Base-by-base conservation (phyloP, 78 protist species). In the Tieghemostelium lacteum region DNA sequence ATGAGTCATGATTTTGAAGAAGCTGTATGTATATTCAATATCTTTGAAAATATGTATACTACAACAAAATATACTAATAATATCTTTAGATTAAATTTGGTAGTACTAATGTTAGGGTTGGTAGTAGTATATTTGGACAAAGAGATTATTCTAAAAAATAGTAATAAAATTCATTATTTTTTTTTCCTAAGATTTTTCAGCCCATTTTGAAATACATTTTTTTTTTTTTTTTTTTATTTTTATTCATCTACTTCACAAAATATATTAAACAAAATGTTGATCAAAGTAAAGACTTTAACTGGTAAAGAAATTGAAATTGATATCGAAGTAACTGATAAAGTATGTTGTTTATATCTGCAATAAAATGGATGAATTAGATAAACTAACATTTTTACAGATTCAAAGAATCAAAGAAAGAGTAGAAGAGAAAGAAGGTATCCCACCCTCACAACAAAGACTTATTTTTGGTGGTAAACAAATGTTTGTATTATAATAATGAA, bases 371-470 rank as follows among this genome's bases (percentile, higher is more conserved):
- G 6, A 45, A 45, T 45, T 45, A 14, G 10, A 24, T 45, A 16
- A 10, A 1, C 29, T 16, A 6, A 22, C 36, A 6, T 14, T 22
- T 3, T 24, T n/a, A n/a, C 22, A 78, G 92, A 94, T 96, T 37
- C 93, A 92, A 85, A 61, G 95, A 37, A 76, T 96, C 75, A 96
- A 96, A 88, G 97, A 96, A 86, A 88, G 96, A 34, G 93, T 96
- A 20, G 98, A 94, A 55, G 98, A 96, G 91, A 94, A 94, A 85
- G 98, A 96, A 45, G 98, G 98, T 65, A 94, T 96, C 69, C 96
- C 98, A 19, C 98, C 98, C 2, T 69, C 92, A 20, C 98, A 96
- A 73, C 98, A 96, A 75, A 95, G 98, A 52, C 95, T 94, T 74
- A 96, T 96, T 75, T 96, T 89, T 65, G 80, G 91, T 37, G 96